phyloP scores from a whole-genome alignment of 1,284 basidiomycete genomes.

The Moesziomyces sp. region DNA sequence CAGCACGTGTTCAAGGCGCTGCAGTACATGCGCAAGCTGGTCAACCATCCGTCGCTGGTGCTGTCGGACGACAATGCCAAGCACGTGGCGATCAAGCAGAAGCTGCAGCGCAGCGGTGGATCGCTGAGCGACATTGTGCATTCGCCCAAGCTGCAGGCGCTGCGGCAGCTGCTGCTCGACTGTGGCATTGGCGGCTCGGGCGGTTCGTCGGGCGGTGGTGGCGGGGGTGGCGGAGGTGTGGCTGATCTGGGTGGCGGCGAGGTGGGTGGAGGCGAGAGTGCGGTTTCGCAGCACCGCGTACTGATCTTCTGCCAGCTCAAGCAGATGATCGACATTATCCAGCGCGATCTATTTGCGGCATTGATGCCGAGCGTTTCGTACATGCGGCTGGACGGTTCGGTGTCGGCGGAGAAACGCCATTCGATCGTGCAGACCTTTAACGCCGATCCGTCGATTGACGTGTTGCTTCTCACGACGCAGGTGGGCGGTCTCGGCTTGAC shows the following conservation, averaged over 20 bases:
- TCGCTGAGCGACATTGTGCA: conserved; percentile 82
- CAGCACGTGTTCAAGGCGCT: conserved; percentile 72
- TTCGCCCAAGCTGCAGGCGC: conserved; percentile 91
- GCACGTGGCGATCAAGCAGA: conserved; percentile 75
- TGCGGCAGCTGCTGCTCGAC: conserved; percentile 70
- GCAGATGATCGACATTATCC: conserved; percentile 98
- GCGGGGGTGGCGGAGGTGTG: conserved; percentile 2
- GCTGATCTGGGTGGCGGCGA: conserved; percentile 70
- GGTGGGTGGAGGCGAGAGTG: conserved; percentile 70
- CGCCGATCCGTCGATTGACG: conserved; percentile 95
- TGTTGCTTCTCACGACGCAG: conserved; percentile 92
- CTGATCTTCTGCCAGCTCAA: conserved; percentile 99
- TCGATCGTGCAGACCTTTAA: conserved; percentile 96
- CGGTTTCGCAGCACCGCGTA: conserved; percentile 90
- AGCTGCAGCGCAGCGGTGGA: conserved; percentile 69
- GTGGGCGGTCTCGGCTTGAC: conserved; percentile 97
- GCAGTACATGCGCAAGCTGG: conserved; percentile 96
- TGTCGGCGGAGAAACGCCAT: conserved; percentile 61
- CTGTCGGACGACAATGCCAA: conserved; percentile 52
- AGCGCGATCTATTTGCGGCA: conserved; percentile 87
- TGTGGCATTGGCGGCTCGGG: conserved; percentile 84
- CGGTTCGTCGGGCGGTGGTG: conserved; percentile 69
- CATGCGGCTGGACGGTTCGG: conserved; percentile 87
- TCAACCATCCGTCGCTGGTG: conserved; percentile 86
- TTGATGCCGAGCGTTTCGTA: conserved; percentile 96